Conservation (phyloP, 768 basidiomycete genomes). For the Boletellus ananas region DNA sequence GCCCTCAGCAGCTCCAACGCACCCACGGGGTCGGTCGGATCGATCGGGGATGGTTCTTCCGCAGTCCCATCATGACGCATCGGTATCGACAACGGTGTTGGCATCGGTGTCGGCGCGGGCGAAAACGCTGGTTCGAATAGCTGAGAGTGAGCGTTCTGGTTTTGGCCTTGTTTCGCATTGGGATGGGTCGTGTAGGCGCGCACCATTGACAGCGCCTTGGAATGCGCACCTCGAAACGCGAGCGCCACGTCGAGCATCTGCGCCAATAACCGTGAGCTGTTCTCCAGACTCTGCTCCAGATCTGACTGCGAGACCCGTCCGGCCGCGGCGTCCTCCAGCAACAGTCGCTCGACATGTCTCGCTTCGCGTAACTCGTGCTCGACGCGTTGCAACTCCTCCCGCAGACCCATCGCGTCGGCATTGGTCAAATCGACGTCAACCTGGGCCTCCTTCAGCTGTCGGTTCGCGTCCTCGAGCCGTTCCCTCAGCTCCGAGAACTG, state of each 20-base stretch:
- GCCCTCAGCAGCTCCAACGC: constrained; percentile 67
- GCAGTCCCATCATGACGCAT: constrained; percentile 49
- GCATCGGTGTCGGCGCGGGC: background rate
- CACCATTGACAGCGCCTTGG: constrained; percentile 62
- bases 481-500: constrained; percentile 74
- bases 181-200: constrained; percentile 56
- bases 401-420: constrained; percentile 62
- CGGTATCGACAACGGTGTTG: constrained; percentile 16
- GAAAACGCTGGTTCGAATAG: constrained; percentile 51
- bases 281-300: constrained; percentile 64
- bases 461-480: constrained; percentile 54
- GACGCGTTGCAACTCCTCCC: constrained; percentile 69
- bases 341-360: constrained; percentile 59
- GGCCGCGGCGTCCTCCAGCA: constrained; percentile 72
- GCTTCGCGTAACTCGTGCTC: constrained; percentile 69
- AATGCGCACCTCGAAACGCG: constrained; percentile 71
- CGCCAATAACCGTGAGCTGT: constrained; percentile 65
- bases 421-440: constrained; percentile 60
- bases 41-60: constrained; percentile 69
- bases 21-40: constrained; percentile 67
- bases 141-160: constrained; percentile 22
- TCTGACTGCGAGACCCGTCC: constrained; percentile 65
- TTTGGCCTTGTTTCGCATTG: constrained; percentile 43
- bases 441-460: constrained; percentile 59
- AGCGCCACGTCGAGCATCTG: constrained; percentile 81